phyloP scores from a whole-genome alignment of 805 yeast genomes.

The Spencermartinsiella europaea region DNA sequence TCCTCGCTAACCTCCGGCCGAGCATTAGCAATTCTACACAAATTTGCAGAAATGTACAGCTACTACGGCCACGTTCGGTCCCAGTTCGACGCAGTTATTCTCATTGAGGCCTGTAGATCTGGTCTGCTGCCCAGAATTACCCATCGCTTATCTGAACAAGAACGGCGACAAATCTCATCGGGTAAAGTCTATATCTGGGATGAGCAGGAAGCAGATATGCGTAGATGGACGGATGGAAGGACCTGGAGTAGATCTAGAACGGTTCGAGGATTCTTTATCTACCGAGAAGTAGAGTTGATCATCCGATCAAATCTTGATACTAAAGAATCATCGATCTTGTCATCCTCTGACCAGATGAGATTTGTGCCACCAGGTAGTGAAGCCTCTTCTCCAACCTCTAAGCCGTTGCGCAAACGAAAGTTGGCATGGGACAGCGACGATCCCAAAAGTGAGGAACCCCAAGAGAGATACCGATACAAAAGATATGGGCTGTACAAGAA shows the following conservation, averaged over 20 bases:
- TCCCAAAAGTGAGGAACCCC: slow-evolving; percentile 3
- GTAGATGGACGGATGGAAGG: slow-evolving; percentile 77
- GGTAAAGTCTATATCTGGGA: slow-evolving; percentile 70
- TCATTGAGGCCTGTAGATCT: slow-evolving; percentile 59
- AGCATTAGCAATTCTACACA: too few relatives aligned
- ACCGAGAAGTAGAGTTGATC: slow-evolving; percentile 50
- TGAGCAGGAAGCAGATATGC: slow-evolving; percentile 64
- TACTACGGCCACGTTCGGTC: slow-evolving; percentile 56
- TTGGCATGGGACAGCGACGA: background rate
- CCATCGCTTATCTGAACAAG: slow-evolving; percentile 54
- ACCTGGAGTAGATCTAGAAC: slow-evolving; percentile 72
- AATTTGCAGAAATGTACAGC: slow-evolving; percentile 41
- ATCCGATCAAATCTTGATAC: slow-evolving; percentile 2
- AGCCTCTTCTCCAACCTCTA: background rate
- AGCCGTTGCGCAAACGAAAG: too few relatives aligned
- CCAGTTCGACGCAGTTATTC: slow-evolving; percentile 56
- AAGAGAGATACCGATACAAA: slow-evolving; percentile 38
- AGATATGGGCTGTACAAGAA: slow-evolving; percentile 57
- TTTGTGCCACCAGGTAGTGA: background rate
- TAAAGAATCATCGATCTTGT: background rate
- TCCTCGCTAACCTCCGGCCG: too few relatives aligned
- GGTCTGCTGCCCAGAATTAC: slow-evolving; percentile 51
- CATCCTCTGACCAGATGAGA: background rate
- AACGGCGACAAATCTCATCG: slow-evolving; percentile 47
- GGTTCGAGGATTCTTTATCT: slow-evolving; percentile 54